phyloP scores from a whole-genome alignment of 164 flowering plant genomes.

The Protea cynaroides region DNA sequence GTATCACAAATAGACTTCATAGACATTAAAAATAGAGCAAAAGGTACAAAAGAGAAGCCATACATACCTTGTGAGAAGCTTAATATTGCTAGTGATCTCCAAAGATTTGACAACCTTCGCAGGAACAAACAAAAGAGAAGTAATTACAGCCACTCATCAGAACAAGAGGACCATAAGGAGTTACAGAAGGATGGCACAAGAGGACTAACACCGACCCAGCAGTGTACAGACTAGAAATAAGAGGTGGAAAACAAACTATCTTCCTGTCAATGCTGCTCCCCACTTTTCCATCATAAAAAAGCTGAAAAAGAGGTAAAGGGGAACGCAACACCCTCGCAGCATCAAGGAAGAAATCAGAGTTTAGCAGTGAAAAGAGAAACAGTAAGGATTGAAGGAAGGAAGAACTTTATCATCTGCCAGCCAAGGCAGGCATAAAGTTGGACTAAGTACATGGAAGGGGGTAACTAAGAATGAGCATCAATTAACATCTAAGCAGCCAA shows the following conservation, averaged over 20 bases:
- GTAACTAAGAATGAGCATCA: background rate
- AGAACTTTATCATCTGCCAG: constrained; percentile 2
- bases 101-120: constrained; percentile 4
- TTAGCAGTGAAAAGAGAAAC: constrained; percentile 10
- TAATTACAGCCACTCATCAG: background rate
- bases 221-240: constrained; percentile 15
- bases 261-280: constrained; percentile 24
- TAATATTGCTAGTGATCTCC: constrained; percentile 16
- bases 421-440: background rate
- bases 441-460: too few species aligned
- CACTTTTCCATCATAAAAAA: constrained; percentile 41
- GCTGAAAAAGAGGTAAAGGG: constrained; percentile 25
- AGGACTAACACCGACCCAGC: constrained; percentile 9
- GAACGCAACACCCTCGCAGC: constrained; percentile 17
- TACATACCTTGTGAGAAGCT: background rate
- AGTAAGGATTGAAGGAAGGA: constrained; percentile 4
- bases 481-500: constrained; percentile 3
- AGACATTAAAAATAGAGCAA: background rate
- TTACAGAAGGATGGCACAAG: constrained; percentile 8
- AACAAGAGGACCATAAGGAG: constrained; percentile 10
- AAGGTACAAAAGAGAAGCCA: background rate
- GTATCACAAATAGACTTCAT: background rate
- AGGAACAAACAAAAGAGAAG: background rate
- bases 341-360: constrained; percentile 13
- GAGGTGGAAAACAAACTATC: constrained; percentile 6